Evolutionary conservation across 805 yeast genomes (phyloP).

Genomic region (Ogataea nakhonphanomensis): DNA sequence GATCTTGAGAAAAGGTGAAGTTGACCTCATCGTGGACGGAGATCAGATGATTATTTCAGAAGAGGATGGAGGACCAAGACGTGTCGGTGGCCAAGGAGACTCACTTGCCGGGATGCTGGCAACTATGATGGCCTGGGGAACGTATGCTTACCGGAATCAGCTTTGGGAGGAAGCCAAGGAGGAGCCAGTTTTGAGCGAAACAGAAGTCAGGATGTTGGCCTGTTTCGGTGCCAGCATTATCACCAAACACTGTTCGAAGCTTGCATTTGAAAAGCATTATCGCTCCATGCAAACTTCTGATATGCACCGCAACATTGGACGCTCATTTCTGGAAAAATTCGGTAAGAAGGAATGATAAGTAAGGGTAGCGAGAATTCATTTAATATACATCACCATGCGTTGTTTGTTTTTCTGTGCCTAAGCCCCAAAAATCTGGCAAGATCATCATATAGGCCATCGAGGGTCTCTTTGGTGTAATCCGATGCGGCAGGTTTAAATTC

Average conservation of each 20-base stretch:
- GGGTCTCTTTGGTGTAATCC: slow-evolving; percentile 44
- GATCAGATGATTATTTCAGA: slow-evolving; percentile 41
- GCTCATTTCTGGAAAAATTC: slow-evolving; percentile 43
- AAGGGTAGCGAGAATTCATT: neutral
- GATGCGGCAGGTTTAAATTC: slow-evolving; percentile 28
- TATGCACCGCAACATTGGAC: slow-evolving; percentile 64
- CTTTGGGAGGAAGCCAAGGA: slow-evolving; percentile 53
- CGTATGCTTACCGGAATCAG: slow-evolving; percentile 52
- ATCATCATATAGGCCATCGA: slow-evolving; percentile 55
- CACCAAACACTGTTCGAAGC: slow-evolving; percentile 59
- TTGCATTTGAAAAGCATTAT: slow-evolving; percentile 64
- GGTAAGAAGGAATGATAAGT: slow-evolving; percentile 7
- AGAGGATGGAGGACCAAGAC: slow-evolving; percentile 61
- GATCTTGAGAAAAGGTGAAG: slow-evolving; percentile 68
- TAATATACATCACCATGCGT: slow-evolving; percentile 42
- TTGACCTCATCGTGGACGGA: slow-evolving; percentile 61
- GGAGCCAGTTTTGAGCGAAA: slow-evolving; percentile 29
- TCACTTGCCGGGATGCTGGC: slow-evolving; percentile 84
- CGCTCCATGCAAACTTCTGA: slow-evolving; percentile 86
- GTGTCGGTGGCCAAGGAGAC: slow-evolving; percentile 98
- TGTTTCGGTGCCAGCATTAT: slow-evolving; percentile 69
- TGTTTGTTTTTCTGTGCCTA: slow-evolving; percentile 43
- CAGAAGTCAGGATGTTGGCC: slow-evolving; percentile 43
- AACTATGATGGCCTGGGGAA: slow-evolving; percentile 76
- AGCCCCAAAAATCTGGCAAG: slow-evolving; percentile 71